These are phyloP conservation scores for Hymenoscyphus occultus DNA, from an alignment of 2,329 filamentous ascomycete genomes.

Conservation along the genomic window DNA sequence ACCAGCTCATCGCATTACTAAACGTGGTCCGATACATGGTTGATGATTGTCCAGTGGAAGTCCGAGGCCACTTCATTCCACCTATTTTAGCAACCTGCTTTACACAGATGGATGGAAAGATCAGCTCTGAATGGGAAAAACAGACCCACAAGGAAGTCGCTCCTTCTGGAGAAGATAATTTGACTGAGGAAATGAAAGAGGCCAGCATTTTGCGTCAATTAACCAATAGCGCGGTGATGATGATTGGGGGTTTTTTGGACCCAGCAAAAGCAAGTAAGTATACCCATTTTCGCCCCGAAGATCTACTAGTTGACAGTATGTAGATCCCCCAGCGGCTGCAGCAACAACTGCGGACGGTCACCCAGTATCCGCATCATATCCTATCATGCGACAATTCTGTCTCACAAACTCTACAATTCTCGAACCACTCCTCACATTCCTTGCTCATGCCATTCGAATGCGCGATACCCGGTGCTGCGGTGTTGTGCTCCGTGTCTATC, in stretches of 20 bases:
- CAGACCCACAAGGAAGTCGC: constrained; percentile 62
- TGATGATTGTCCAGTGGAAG: constrained; percentile 81
- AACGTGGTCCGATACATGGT: constrained; percentile 87
- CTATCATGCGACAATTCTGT: constrained; percentile 76
- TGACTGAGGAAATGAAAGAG: constrained; percentile 96
- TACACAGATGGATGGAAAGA: constrained; percentile 80
- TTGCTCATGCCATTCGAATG: constrained; percentile 85
- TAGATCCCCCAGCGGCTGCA: constrained; percentile 22
- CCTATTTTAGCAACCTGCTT: constrained; percentile 81
- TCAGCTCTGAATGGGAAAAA: constrained; percentile 80
- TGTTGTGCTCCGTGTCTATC: constrained; percentile 81
- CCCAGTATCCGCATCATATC: constrained; percentile 35
- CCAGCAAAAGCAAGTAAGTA: constrained; percentile 62
- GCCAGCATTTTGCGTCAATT: constrained; percentile 93
- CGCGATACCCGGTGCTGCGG: constrained; percentile 85
- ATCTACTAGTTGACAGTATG: constrained; percentile 9
- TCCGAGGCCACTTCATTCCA: constrained; percentile 77
- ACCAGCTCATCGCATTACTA: constrained; percentile 90
- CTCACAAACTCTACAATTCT: constrained; percentile 74
- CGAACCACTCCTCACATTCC: constrained; percentile 87
- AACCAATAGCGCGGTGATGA: constrained; percentile 86
- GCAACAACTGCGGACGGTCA: constrained; percentile 19
- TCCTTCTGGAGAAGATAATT: constrained; percentile 67
- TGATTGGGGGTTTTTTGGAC: constrained; percentile 86
- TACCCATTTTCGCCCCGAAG: background rate